Conservation (phyloP, 2,329 filamentous ascomycete species). For the Ophiostoma himal-ulmi region DNA sequence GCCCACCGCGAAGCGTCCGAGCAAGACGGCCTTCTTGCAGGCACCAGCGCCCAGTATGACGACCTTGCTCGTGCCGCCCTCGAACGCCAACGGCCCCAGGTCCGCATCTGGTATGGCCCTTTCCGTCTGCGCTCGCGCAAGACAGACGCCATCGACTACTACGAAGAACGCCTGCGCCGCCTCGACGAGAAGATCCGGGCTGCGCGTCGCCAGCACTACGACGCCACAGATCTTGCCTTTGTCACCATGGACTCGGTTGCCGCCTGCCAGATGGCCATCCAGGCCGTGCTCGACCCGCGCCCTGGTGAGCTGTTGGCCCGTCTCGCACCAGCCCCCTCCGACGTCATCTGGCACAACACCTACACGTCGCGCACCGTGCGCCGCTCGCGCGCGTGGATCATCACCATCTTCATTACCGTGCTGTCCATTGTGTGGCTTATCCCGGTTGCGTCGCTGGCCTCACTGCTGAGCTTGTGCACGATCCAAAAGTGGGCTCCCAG, state of each 20-base stretch:
- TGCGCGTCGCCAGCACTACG: constrained; percentile 69
- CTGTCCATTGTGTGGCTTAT: constrained; percentile 85
- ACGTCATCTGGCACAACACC: constrained; percentile 93
- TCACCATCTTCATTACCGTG: constrained; percentile 76
- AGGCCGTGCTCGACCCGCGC: constrained; percentile 85
- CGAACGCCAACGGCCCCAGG: constrained; percentile 56
- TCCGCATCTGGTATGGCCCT: constrained; percentile 72
- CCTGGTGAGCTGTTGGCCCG: constrained; percentile 82
- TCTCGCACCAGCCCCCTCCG: constrained; percentile 77
- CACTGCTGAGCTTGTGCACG: constrained; percentile 72
- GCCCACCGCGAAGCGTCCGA: constrained; percentile 39
- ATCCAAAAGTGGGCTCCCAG: constrained; percentile 67
- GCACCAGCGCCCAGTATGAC: constrained; percentile 36
- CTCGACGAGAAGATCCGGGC: constrained; percentile 68
- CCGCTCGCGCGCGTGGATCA: constrained; percentile 71
- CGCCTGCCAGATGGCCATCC: constrained; percentile 89
- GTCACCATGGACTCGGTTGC: constrained; percentile 97
- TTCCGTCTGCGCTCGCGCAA: constrained; percentile 64
- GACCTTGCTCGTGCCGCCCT: not conserved
- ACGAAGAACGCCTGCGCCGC: constrained; percentile 73
- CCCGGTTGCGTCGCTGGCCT: constrained; percentile 72
- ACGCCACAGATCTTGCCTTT: constrained; percentile 78
- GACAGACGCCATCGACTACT: constrained; percentile 91
- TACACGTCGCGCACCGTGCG: constrained; percentile 71
- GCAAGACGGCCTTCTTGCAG: constrained; percentile 53